Base-by-base conservation (phyloP, 1,284 basidiomycete species). In the Tylopilus sp. region DNA sequence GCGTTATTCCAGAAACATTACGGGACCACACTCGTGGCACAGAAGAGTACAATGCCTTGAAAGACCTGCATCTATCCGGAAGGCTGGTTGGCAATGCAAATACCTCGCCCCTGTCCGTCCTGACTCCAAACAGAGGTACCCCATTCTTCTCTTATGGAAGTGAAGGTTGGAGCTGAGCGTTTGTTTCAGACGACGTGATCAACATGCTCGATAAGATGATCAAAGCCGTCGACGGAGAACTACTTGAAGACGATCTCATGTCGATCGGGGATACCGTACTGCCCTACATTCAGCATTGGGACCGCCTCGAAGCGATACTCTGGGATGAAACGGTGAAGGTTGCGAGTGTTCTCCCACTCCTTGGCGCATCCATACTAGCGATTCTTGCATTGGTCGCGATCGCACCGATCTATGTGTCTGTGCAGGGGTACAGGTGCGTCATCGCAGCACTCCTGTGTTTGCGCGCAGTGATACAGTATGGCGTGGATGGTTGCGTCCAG, bases 161-260 rank as follows among this genome's bases (percentile, higher is more conserved):
- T n/a, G n/a, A n/a, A n/a, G 19, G 13, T 3, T 12, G 29, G 11
- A n/a, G n/a, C 28, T 57, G 13, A 4, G 23, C 8, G 3, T 4
- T 1, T 25, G 5, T 29, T 21, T 19, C n/a, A 63, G 65, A 35
- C 2, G 57, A 63, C 19, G 52, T 63, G 26, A 34, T 50, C 6
- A 30, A 42, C 4, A 56, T 53, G 49, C 44, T 67, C 1, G 59
- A 63, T 16, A 66, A 60, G 38, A 47, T 67, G 61, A 56, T 63
- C 45, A 54, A 48, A 18, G 45, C 53, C 0, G 29, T 64, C 23
- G 61, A 63, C 10, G 57, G 39, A 18, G 61, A 61, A 18, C 16
- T 60, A 3, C 53, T 36, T 1, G 54, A 58, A 33, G 59, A 65
- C 4, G 51, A 49, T 23, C 48, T 64, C 23, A 51, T 60, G 47